A percentile compares a stretch with the other conserved stretches of the same genome.
Conservation (phyloP, 768 basidiomycete genomes). For the Podaxis sp. region DNA sequence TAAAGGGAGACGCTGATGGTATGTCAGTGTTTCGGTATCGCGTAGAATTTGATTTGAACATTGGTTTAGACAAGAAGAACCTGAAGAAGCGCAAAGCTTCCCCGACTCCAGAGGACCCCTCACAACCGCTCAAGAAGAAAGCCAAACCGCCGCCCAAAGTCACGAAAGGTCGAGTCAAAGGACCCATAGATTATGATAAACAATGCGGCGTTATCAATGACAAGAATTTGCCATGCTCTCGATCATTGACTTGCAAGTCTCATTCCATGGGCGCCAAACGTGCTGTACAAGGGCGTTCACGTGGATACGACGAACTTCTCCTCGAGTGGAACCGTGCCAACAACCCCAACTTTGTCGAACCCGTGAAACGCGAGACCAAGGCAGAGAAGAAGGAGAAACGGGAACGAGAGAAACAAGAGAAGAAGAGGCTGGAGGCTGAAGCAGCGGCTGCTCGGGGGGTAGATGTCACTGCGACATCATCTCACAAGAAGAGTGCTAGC, state of each 20-base stretch:
- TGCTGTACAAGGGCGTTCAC: constrained; percentile 82
- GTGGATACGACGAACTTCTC: constrained; percentile 81
- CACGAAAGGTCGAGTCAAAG: constrained; percentile 78
- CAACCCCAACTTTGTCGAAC: constrained; percentile 87
- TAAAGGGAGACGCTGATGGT: constrained; percentile 53
- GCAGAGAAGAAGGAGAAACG: constrained; percentile 86
- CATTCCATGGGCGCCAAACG: constrained; percentile 98
- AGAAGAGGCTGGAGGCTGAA: constrained; percentile 72
- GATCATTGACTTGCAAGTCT: constrained; percentile 96
- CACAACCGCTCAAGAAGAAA: constrained; percentile 77
- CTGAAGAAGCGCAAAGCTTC: constrained; percentile 81
- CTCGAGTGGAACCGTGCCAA: constrained; percentile 89
- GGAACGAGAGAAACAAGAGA: constrained; percentile 79
- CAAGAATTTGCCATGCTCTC: constrained; percentile 88
- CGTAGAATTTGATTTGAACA: not conserved
- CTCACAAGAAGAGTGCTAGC: constrained; percentile 42
- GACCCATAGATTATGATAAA: constrained; percentile 86
- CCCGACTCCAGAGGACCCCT: constrained; percentile 63
- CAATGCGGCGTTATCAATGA: constrained; percentile 99
- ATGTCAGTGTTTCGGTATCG: constrained; percentile 13
- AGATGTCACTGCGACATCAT: constrained; percentile 45
- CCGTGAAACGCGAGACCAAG: constrained; percentile 83
- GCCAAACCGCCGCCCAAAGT: constrained; percentile 65
- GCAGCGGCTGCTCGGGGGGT: constrained; percentile 60
- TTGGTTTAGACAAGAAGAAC: constrained; percentile 40